phyloP scores from a whole-genome alignment of 2,329 filamentous ascomycete genomes.

The Cladosporium colombiae region DNA sequence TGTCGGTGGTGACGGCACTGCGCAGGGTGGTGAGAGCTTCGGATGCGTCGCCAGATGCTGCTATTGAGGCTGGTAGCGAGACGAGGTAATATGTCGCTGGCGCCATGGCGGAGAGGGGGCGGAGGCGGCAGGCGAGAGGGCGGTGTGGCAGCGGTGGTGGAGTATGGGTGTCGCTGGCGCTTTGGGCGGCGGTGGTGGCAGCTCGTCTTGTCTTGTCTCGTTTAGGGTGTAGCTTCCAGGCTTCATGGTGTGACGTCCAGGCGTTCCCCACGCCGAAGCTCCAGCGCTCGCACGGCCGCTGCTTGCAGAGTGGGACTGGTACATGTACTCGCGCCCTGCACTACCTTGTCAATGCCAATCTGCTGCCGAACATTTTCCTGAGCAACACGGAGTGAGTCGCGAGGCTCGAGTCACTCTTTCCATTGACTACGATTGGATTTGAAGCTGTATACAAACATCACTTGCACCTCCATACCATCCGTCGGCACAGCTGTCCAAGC shows the following conservation, averaged over 20 bases:
- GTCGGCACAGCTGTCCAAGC: neutral
- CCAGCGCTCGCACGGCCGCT: neutral
- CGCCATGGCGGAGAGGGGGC: slow-evolving; percentile 30
- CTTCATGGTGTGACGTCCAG: slow-evolving; percentile 6
- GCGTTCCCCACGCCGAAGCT: slow-evolving; percentile 3
- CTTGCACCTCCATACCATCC: neutral
- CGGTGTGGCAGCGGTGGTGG: slow-evolving; percentile 6
- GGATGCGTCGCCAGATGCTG: slow-evolving; percentile 75
- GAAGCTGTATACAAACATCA: neutral
- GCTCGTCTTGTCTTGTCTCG: slow-evolving; percentile 5
- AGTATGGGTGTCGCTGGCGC: neutral
- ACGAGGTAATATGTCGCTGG: slow-evolving; percentile 75
- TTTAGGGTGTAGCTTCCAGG: slow-evolving; percentile 2
- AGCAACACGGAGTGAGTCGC: neutral
- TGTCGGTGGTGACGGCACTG: slow-evolving; percentile 70
- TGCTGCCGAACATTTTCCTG: neutral
- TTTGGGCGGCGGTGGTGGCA: slow-evolving; percentile 21
- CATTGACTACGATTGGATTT: neutral
- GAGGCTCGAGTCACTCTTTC: neutral
- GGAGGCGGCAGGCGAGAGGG: slow-evolving; percentile 4
- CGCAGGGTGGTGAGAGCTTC: slow-evolving; percentile 78
- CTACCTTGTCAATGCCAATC: neutral
- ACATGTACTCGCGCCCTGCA: slow-evolving; percentile 20
- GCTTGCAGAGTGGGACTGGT: slow-evolving; percentile 2
- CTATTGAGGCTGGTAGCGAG: slow-evolving; percentile 85